Base-by-base conservation (phyloP, 2,329 filamentous ascomycete genomes). In the Onygenales sp. region DNA sequence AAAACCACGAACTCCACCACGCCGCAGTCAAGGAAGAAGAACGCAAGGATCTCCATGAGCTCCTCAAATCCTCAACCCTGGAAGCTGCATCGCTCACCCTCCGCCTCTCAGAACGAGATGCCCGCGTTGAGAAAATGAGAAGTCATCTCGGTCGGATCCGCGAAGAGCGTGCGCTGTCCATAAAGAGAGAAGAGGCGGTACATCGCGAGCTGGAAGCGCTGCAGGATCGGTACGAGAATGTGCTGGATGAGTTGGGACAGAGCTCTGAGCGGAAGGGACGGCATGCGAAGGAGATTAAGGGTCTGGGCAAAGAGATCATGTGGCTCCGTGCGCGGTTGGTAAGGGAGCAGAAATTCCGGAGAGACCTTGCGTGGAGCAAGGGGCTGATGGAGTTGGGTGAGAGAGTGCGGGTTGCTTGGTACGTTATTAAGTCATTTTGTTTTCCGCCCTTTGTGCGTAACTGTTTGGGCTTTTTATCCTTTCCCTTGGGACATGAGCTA, bases 351-450 rank as follows among this genome's bases (percentile, higher is more conserved):
- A 82, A 80, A 50, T 85, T 97, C 71, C 81, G 93, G 43, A 79
- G 80, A 58, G 88, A 91, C 63, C 81, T 92, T 35, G 87, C 87
- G 7, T 95, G 86, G 72, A 89, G 89, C 58, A 98, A 98, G 78
- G 83, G 80, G 60, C 91, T 89, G 69, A 82, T 96, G 72, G 83
- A 90, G 61, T 82, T 95, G 63, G 90, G 89, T 63, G 86, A 89
- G 64, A 68, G 67, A 36, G 70, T 75, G 51, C 69, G 73, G 50
- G 63, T 69, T 59, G 85, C 89, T 73, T 97, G 91, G 92, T 96
- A 84, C 61, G 88, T 85, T 59, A 55, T 54, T 53, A 35, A 46
- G 14, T 27, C 21, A 27, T 42, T 52, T 46, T 36, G 35, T 32
- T 14, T 8, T 35, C 38, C n/a, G 6, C 14, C 2, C 1, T 4